These are phyloP conservation scores for Rhipidocladum racemiflorum DNA, from an alignment of 176 grass and related monocot species.

Conservation along the genomic window DNA sequence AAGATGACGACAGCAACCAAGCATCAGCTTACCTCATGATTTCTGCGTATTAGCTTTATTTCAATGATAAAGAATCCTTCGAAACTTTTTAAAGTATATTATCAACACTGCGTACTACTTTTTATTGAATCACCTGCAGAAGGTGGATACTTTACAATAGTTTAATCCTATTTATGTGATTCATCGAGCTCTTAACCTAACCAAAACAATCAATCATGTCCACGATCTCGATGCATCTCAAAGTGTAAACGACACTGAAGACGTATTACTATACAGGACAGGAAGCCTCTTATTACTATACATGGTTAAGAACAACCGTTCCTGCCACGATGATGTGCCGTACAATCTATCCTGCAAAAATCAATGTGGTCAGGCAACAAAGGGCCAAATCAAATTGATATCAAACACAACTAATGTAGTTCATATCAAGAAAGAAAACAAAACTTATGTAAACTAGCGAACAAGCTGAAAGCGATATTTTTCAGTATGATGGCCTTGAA, in stretches of 20 bases:
- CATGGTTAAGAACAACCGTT: conserved; percentile 24
- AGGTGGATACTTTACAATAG: conserved; percentile 31
- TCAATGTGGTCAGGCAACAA: neutral
- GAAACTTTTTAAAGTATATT: conserved; percentile 1
- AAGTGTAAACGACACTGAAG: conserved; percentile 18
- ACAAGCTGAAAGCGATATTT: neutral
- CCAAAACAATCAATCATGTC: conserved; percentile 38
- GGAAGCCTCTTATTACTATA: conserved; percentile 39
- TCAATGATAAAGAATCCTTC: neutral
- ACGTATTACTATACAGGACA: neutral
- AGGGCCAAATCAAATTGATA: neutral
- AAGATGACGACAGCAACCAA: neutral
- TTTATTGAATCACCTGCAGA: neutral
- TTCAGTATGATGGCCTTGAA: neutral
- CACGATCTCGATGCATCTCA: conserved; percentile 19
- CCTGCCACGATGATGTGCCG: neutral
- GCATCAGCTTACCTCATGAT: neutral
- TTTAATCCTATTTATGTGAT: conserved; percentile 31
- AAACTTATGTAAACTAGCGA: neutral
- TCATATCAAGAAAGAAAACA: neutral
- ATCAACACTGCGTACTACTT: neutral
- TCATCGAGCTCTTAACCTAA: conserved; percentile 26
- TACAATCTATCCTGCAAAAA: conserved; percentile 17
- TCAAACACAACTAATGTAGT: neutral
- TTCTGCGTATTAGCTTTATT: conserved; percentile 3